These are phyloP conservation scores for Ensete glaucum DNA, from an alignment of 176 grass and related monocot species.

Conservation along the genomic window DNA sequence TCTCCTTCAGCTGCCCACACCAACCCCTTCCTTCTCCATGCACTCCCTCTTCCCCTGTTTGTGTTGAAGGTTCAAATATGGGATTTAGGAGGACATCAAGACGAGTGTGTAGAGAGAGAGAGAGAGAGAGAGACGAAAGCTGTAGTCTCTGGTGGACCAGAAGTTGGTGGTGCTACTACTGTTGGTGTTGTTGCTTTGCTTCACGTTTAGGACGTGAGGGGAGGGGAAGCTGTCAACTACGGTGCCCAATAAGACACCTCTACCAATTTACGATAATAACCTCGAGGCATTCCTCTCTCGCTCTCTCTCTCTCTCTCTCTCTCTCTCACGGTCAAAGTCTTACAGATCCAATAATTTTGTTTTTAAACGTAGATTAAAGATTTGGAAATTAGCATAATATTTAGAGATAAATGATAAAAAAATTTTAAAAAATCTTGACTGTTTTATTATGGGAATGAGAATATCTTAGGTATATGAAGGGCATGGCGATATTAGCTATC, in stretches of 20 bases:
- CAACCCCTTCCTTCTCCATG: background rate
- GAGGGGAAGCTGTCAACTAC: conserved; percentile 9
- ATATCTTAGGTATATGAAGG: no score
- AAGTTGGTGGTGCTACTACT: background rate
- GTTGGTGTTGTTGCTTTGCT: background rate
- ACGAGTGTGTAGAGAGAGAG: background rate
- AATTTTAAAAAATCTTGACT: no score
- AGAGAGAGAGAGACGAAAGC: conserved; percentile 8
- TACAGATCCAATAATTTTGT: no score
- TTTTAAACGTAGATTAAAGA: no score
- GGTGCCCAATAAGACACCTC: background rate
- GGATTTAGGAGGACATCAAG: background rate
- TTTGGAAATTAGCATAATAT: no score
- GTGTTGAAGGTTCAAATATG: background rate
- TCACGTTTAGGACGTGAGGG: background rate
- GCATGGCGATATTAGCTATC: no score
- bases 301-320: no score
- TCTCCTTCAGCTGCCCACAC: conserved; percentile 49
- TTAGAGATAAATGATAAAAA: no score
- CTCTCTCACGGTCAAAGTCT: no score
- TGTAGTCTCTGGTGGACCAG: background rate
- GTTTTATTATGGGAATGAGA: no score
- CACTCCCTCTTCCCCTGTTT: background rate
- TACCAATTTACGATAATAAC: background rate
- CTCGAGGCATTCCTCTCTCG: background rate